Conservation (phyloP, 345 rosid species). For the Rhodomyrtus tomentosa region DNA sequence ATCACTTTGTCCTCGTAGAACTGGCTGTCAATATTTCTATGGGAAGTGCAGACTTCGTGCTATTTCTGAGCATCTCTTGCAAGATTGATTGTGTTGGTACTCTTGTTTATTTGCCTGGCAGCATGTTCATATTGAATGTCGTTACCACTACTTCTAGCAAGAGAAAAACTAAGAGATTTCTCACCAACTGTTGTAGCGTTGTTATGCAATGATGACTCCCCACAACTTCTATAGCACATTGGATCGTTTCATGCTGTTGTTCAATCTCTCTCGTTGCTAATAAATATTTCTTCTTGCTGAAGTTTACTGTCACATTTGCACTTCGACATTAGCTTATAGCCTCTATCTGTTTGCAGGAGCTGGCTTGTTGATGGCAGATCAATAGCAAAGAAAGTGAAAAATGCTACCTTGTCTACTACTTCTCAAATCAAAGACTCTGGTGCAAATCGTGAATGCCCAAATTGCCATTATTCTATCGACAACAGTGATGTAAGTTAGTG, state of each 20-base stretch:
- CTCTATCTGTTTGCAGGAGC: conserved; percentile 33
- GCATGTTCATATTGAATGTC: not conserved
- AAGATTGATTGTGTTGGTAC: not conserved
- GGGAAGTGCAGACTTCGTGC: not conserved
- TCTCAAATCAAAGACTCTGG: conserved; percentile 50
- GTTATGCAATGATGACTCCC: not conserved
- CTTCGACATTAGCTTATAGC: not conserved
- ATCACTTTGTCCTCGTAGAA: not conserved
- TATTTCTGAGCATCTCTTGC: not conserved
- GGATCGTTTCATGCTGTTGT: not conserved
- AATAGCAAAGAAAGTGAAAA: conserved; percentile 64
- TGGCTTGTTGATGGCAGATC: conserved; percentile 73
- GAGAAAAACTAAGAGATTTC: not conserved
- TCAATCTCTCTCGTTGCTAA: not conserved
- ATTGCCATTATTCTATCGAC: conserved; percentile 51
- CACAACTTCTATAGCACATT: not conserved
- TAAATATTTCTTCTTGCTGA: not conserved
- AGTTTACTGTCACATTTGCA: not conserved
- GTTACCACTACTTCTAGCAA: not conserved
- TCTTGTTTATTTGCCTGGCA: not conserved
- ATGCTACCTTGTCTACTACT: conserved; percentile 37
- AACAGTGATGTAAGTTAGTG: conserved; percentile 59
- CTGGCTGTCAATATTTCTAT: not conserved
- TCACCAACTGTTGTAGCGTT: not conserved
- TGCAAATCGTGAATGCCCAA: conserved; percentile 65